Base-by-base conservation (phyloP, 495 filamentous ascomycete genomes). In the Xylaria grammica region DNA sequence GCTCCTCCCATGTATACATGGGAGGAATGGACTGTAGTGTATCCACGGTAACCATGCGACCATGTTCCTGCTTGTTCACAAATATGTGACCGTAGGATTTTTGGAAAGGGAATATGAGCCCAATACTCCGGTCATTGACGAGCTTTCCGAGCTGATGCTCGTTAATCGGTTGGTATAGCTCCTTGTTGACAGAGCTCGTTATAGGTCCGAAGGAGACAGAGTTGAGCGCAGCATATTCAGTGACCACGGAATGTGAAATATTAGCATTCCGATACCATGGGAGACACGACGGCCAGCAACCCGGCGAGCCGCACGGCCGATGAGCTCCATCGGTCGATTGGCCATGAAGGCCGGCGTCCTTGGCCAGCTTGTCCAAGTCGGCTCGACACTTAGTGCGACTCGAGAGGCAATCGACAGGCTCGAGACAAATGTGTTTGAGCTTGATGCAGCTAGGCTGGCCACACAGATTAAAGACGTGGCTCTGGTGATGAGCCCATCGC, bases 381-480 rank as follows among this genome's bases (percentile, higher is more conserved):
- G 19, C 22, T 30, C 22, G 45, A 34, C 58, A 61, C 32, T 27
- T 61, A 3, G 27, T 20, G 22, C 58, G 58, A n/a, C 58, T 61
- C 30, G 19, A 1, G 22, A 50, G 38, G 29, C 45, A 61, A 30
- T 51, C 58, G 4, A 51, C 19, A 4, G 57, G 58, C 8, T 61
- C 58, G 7, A 61, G 45, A 30, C 58, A 61, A 30, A 61, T 61
- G 34, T 61, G 58, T 26, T 51, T 51, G 3, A 61, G 15, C 45
- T 61, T 61, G 6, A 61, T 42, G 15, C 58, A 61, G 17, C 42
- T 51, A 4, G 13, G 58, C 11, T 50, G 58, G 46, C 58, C 58
- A 13, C 58, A 61, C 1, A 61, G 30, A 24, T 51, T 50, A 34
- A 51, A 50, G 11, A 61, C 5, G 42, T 61, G 46, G 32, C 58